Conservation (phyloP, 306 rosid genomes). For the Vigna radiata region DNA sequence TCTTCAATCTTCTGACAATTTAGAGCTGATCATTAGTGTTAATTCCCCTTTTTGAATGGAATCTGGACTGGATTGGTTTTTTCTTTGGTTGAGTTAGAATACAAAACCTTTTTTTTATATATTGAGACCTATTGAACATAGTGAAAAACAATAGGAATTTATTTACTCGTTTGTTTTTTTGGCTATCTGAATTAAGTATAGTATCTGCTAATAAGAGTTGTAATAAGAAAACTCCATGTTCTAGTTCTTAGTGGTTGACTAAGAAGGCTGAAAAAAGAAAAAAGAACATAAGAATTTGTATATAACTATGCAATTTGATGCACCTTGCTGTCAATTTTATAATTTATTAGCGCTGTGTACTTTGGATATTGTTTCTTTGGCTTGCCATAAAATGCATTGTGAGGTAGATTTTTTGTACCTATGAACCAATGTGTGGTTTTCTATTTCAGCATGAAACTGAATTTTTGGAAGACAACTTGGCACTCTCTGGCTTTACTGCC, state of each 20-base stretch:
- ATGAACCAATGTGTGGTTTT: conserved; percentile 25
- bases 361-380: background rate
- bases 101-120: conserved; percentile 26
- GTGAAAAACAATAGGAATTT: conserved; percentile 1
- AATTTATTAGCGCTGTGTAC: conserved; percentile 14
- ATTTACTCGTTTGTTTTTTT: conserved; percentile 14
- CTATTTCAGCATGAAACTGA: conserved; percentile 56
- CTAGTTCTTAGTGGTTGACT: conserved; percentile 18
- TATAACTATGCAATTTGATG: background rate
- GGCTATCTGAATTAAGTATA: background rate
- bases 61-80: conserved; percentile 15
- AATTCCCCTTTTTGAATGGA: conserved; percentile 17
- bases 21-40: background rate
- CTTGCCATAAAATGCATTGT: background rate
- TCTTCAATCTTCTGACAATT: background rate
- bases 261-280: background rate
- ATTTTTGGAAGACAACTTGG: conserved; percentile 57
- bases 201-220: conserved; percentile 6
- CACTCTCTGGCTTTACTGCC: conserved; percentile 48
- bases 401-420: conserved; percentile 21
- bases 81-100: conserved; percentile 5
- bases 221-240: background rate
- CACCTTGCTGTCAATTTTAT: background rate
- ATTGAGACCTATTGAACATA: conserved; percentile 20
- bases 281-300: background rate